These are phyloP conservation scores for Hibiscus mutabilis DNA, from an alignment of 345 rosid genomes.

Conservation along the genomic window DNA sequence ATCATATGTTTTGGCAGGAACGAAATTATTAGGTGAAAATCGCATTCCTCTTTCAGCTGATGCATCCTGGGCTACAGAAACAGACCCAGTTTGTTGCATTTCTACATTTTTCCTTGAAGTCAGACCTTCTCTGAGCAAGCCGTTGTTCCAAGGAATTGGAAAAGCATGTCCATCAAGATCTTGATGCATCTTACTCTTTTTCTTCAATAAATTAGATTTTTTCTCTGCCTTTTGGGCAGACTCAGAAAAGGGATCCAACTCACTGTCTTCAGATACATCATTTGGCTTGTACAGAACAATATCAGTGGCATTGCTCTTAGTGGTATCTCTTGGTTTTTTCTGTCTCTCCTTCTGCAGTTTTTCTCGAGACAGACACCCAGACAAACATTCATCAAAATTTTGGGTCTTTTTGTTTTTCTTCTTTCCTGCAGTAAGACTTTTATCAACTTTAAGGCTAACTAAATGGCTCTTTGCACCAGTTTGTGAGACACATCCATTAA, in stretches of 20 bases:
- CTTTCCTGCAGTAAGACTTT: conserved; percentile 32
- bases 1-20: conserved; percentile 29
- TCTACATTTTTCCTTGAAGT: conserved; percentile 26
- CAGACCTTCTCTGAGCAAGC: conserved; percentile 26
- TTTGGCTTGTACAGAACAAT: conserved; percentile 19
- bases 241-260: conserved; percentile 28
- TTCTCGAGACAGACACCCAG: conserved; percentile 28
- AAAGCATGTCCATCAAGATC: conserved; percentile 30
- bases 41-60: conserved; percentile 32
- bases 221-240: conserved; percentile 35
- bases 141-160: conserved; percentile 24
- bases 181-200: conserved; percentile 41
- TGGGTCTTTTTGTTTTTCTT: conserved; percentile 42
- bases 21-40: conserved; percentile 37
- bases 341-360: conserved; percentile 27
- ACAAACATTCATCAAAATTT: conserved; percentile 27
- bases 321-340: conserved; percentile 20
- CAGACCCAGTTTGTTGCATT: conserved; percentile 18
- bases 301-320: conserved; percentile 18
- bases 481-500: conserved; percentile 23
- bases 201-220: conserved; percentile 34
- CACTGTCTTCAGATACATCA: conserved; percentile 28
- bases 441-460: conserved; percentile 32
- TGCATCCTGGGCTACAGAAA: conserved; percentile 23
- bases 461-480: conserved; percentile 29